A percentile compares a stretch with the other conserved stretches of the same genome.
These are phyloP conservation scores for Albugo candida DNA, from an alignment of 352 stramenopile genomes.

Conservation along the genomic window DNA sequence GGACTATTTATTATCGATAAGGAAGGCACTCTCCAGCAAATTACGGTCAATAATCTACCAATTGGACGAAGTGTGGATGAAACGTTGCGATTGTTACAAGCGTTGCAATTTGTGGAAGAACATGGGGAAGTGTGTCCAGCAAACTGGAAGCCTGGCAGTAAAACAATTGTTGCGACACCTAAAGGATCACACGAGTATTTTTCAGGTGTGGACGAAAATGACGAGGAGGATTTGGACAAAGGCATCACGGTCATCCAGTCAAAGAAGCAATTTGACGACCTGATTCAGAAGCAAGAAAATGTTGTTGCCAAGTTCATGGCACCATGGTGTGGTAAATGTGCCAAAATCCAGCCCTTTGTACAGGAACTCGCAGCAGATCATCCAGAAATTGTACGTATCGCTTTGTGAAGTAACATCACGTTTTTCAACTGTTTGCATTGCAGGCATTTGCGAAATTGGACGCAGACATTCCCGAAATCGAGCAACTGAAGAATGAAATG, in stretches of 20 bases:
- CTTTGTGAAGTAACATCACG: neutral
- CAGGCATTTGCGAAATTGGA: slow-evolving; percentile 54
- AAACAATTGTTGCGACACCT: slow-evolving; percentile 74
- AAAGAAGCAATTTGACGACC: slow-evolving; percentile 35
- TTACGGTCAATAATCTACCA: slow-evolving; percentile 84
- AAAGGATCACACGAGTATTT: slow-evolving; percentile 74
- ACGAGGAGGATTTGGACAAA: slow-evolving; percentile 16
- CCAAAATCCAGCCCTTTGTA: slow-evolving; percentile 63
- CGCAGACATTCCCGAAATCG: slow-evolving; percentile 44
- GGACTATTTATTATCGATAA: slow-evolving; percentile 89
- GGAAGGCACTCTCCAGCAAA: slow-evolving; percentile 70
- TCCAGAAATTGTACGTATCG: slow-evolving; percentile 21
- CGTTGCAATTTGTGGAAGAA: slow-evolving; percentile 84
- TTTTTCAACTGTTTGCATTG: neutral
- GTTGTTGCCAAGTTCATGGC: slow-evolving; percentile 69
- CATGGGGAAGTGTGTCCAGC: slow-evolving; percentile 86
- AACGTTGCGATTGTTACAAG: slow-evolving; percentile 81
- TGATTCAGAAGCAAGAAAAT: slow-evolving; percentile 44
- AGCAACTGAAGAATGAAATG: slow-evolving; percentile 54
- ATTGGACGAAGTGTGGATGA: slow-evolving; percentile 86
- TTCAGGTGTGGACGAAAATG: slow-evolving; percentile 26
- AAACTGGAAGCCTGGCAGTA: slow-evolving; percentile 80
- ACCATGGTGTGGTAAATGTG: slow-evolving; percentile 76
- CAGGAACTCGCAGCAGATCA: slow-evolving; percentile 42
- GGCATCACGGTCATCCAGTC: slow-evolving; percentile 31